Evolutionary conservation across 306 rosid species (phyloP).

Genomic region (Rubus parviflorus): DNA sequence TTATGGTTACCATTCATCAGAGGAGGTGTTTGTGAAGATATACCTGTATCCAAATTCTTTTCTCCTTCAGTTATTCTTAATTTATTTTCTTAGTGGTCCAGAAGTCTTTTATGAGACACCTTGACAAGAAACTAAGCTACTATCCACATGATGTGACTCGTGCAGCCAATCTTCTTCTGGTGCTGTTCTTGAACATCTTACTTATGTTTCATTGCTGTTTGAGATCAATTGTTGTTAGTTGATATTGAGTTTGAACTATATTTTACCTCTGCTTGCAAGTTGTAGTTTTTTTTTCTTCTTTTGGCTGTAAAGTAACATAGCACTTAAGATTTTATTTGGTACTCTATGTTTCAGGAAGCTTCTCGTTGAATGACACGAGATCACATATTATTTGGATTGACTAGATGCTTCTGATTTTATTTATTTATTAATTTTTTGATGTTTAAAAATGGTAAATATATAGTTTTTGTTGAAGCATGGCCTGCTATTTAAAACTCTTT

Average conservation of each 20-base stretch:
- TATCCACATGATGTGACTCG: slow-evolving; percentile 88
- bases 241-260: neutral
- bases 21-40: slow-evolving; percentile 85
- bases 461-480: neutral
- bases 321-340: neutral
- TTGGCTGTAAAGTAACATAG: neutral
- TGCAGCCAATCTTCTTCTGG: slow-evolving; percentile 91
- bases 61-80: slow-evolving; percentile 4
- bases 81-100: slow-evolving; percentile 21
- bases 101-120: slow-evolving; percentile 33
- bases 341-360: neutral
- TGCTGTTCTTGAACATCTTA: slow-evolving; percentile 30
- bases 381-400: neutral
- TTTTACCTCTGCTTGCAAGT: neutral
- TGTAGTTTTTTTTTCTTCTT: neutral
- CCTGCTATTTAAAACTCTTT: neutral
- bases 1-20: slow-evolving; percentile 84
- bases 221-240: neutral
- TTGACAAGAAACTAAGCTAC: slow-evolving; percentile 74
- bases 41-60: slow-evolving; percentile 71
- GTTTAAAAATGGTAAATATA: neutral
- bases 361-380: neutral
- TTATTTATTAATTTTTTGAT: neutral
- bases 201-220: slow-evolving; percentile 18
- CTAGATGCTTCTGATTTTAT: neutral